Percentiles rank a stretch among this genome's conserved stretches.
Evolutionary conservation across 1,139 yeast species (phyloP).

Genomic region (Geotrichum restrictum): DNA sequence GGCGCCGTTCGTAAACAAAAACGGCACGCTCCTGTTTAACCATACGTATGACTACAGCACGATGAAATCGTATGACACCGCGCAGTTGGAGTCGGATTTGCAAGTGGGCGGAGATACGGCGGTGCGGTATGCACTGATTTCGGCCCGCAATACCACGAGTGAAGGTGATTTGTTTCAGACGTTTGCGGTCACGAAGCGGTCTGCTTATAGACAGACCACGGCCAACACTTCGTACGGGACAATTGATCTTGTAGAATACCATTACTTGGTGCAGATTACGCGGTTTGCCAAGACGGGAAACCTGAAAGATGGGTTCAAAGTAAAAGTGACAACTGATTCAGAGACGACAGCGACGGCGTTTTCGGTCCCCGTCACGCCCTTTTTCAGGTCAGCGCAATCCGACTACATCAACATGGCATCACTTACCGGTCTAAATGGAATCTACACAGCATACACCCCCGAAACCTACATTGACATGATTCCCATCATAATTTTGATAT

Average conservation of each 20-base stretch:
- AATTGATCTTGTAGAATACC: slow-evolving; percentile 19
- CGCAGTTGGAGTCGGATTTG: slow-evolving; percentile 5
- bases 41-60: slow-evolving; percentile 18
- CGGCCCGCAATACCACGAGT: slow-evolving; percentile 17
- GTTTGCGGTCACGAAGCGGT: slow-evolving; percentile 17
- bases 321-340: slow-evolving; percentile 6
- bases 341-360: background rate
- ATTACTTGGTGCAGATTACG: slow-evolving; percentile 12
- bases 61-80: slow-evolving; percentile 5
- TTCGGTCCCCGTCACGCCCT: slow-evolving; percentile 17
- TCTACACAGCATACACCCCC: slow-evolving; percentile 11
- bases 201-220: slow-evolving; percentile 11
- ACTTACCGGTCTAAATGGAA: slow-evolving; percentile 3
- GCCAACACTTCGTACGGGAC: slow-evolving; percentile 14
- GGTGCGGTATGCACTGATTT: slow-evolving; percentile 14
- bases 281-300: slow-evolving; percentile 7
- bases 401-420: slow-evolving; percentile 19
- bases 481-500: slow-evolving; percentile 13
- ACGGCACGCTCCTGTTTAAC: slow-evolving; percentile 17
- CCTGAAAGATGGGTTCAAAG: slow-evolving; percentile 11
- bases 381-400: slow-evolving; percentile 7
- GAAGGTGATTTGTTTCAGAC: slow-evolving; percentile 14
- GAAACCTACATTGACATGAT: slow-evolving; percentile 18
- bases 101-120: slow-evolving; percentile 10
- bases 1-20: slow-evolving; percentile 8